Base-by-base conservation (phyloP, 805 yeast species). In the Diddensiella caesifluorescens region DNA sequence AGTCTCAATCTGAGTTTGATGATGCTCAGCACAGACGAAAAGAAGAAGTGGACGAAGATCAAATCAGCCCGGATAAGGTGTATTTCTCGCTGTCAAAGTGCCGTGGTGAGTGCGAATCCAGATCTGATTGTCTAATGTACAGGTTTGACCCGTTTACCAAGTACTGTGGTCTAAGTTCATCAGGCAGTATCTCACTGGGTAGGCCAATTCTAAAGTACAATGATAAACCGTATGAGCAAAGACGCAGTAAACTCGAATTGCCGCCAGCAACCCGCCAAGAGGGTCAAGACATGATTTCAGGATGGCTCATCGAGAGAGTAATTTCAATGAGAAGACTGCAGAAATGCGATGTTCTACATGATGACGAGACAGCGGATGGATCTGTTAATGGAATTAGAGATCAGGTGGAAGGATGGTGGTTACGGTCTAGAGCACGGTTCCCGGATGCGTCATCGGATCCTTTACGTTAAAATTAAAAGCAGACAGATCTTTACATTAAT, bases 351-450 rank as follows among this genome's bases (percentile, higher is more conserved):
- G 39, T 44, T 2, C 49, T 56, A 19, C 28, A 41, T 35, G 33
- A 31, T 2, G 52, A 55, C 41, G 30, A 34, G 4, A 9, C 33
- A 9, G 46, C 45, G 3, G 61, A 58, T 25, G 62, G 61, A 27
- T 31, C 35, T 19, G 44, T 48, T 34, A 44, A 48, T 29, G 58
- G 56, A 1, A 41, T 47, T 5, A 44, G 45, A 4, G 62, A 58
- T 41, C 61, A 52, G 40, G 48, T 50, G 28, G 62, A 58, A 28
- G 61, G 61, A 2, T 57, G 61, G 61, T 57, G 59, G 59, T 44
- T 47, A 25, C 46, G 61, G 6, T 54, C 55, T 15, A 38, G 41
- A 37, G 13, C 25, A n/a, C 23, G 39, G 3, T 47, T 44, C 29
- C 42, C 50, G 10, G 49, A 44, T 16, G n/a, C n/a, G n/a, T n/a